These are phyloP conservation scores for Vanilla planifolia DNA, from an alignment of 106 monocot genomes.

Conservation along the genomic window DNA sequence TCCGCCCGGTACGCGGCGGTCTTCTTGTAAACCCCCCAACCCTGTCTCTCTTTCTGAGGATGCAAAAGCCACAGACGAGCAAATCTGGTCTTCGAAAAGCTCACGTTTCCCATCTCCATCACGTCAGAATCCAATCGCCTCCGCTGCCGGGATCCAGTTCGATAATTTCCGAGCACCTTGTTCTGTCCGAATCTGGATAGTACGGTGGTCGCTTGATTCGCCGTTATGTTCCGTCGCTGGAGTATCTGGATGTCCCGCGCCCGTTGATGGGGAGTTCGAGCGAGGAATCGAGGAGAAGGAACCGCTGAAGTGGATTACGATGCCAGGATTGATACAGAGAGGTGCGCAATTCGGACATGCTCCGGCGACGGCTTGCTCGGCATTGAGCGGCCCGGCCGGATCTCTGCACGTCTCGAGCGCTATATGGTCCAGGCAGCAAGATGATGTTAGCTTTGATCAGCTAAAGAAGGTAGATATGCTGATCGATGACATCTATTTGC, in stretches of 20 bases:
- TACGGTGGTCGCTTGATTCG: not conserved
- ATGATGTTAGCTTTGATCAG: conserved; percentile 67
- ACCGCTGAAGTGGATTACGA: conserved; percentile 12
- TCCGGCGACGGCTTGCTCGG: conserved; percentile 4
- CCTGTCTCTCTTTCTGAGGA: not conserved
- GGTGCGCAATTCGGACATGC: conserved; percentile 25
- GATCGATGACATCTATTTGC: conserved; percentile 2
- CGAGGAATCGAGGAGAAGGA: not conserved
- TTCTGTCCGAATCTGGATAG: conserved; percentile 1
- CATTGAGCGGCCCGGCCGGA: conserved; percentile 10
- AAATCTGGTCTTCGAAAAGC: conserved; percentile 11
- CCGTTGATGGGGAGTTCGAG: conserved; percentile 16
- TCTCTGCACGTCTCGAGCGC: conserved; percentile 19
- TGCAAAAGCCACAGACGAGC: not conserved
- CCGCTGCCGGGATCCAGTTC: conserved; percentile 3
- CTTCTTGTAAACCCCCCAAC: not conserved
- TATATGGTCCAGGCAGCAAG: conserved; percentile 73
- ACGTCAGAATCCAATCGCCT: not conserved
- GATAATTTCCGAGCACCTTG: not conserved
- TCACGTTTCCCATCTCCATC: not conserved
- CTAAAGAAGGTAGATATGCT: conserved; percentile 61
- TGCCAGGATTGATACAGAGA: conserved; percentile 37
- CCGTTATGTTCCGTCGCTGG: not conserved
- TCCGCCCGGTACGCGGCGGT: conserved; percentile 5
- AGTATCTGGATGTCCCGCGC: not conserved